A percentile compares a stretch with the other conserved stretches of the same genome.
Evolutionary conservation across 345 rosid species (phyloP).

Genomic region (Eucalyptus pauciflora): DNA sequence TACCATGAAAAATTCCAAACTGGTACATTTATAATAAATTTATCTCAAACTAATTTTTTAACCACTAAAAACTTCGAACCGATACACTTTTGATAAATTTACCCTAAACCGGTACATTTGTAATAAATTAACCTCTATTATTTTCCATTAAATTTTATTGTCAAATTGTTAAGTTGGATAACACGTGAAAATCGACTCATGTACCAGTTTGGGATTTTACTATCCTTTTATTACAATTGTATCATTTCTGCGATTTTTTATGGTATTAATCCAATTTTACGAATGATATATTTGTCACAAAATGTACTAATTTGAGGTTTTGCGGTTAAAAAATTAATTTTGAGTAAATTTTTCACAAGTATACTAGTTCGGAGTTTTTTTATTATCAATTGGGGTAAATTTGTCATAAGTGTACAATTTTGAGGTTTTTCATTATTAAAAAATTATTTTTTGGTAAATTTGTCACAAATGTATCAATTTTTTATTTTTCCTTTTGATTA

Average conservation of each 20-base stretch:
- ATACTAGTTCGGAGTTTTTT: too few species aligned
- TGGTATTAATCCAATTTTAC: too few species aligned
- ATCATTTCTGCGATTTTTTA: fast-evolving
- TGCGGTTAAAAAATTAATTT: too few species aligned
- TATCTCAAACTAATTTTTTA: fast-evolving
- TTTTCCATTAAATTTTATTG: fast-evolving
- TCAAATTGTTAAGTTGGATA: too few species aligned
- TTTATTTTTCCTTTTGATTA: not conserved
- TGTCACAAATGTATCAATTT: fast-evolving
- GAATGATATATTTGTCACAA: too few species aligned
- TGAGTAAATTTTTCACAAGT: too few species aligned
- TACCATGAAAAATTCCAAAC: fast-evolving
- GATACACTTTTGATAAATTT: too few species aligned
- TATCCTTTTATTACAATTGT: fast-evolving
- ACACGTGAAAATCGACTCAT: fast-evolving
- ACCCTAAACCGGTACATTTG: fast-evolving
- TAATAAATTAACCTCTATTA: too few species aligned
- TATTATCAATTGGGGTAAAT: too few species aligned
- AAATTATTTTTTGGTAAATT: too few species aligned
- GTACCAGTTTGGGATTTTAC: fast-evolving
- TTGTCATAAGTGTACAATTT: fast-evolving
- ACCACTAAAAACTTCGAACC: fast-evolving
- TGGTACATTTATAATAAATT: fast-evolving
- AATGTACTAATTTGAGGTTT: fast-evolving
- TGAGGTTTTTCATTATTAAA: too few species aligned